These are phyloP conservation scores for Pestalotiopsis sp. DNA, from an alignment of 2,329 filamentous ascomycete species.

Conservation along the genomic window DNA sequence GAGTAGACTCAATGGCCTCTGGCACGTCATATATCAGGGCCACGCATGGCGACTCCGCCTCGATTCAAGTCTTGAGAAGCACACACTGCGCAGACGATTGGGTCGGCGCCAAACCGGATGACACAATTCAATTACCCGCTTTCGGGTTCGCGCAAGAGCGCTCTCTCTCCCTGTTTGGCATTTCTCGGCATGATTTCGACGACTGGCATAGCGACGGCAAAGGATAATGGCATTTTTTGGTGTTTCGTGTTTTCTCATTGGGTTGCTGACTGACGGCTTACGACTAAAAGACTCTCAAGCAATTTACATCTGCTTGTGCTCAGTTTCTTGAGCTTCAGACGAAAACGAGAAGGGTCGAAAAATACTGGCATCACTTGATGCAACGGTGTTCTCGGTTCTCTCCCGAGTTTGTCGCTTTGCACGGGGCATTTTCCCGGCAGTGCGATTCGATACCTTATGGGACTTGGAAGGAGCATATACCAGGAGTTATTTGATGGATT, in stretches of 20 bases:
- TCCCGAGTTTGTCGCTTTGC: slow-evolving; percentile 13
- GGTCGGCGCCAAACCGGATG: neutral
- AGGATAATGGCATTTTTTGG: neutral
- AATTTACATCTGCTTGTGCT: neutral
- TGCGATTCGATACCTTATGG: slow-evolving; percentile 15
- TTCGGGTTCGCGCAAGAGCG: neutral
- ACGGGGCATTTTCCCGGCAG: neutral
- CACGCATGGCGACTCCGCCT: neutral
- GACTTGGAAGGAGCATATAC: slow-evolving; percentile 29
- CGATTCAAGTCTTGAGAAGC: neutral
- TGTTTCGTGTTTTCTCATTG: neutral
- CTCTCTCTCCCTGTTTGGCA: neutral
- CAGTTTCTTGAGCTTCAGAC: neutral
- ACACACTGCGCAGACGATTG: neutral
- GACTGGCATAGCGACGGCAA: neutral
- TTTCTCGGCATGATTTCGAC: neutral
- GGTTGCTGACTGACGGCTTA: neutral
- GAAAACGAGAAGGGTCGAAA: neutral
- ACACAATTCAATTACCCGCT: neutral
- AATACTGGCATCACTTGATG: neutral
- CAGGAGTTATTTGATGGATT: slow-evolving; percentile 32
- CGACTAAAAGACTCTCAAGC: neutral
- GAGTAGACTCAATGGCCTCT: neutral
- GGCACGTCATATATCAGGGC: neutral
- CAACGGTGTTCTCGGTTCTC: slow-evolving; percentile 16